Evolutionary conservation across 495 filamentous ascomycete genomes (phyloP).

Genomic region (Neurospora sp.): DNA sequence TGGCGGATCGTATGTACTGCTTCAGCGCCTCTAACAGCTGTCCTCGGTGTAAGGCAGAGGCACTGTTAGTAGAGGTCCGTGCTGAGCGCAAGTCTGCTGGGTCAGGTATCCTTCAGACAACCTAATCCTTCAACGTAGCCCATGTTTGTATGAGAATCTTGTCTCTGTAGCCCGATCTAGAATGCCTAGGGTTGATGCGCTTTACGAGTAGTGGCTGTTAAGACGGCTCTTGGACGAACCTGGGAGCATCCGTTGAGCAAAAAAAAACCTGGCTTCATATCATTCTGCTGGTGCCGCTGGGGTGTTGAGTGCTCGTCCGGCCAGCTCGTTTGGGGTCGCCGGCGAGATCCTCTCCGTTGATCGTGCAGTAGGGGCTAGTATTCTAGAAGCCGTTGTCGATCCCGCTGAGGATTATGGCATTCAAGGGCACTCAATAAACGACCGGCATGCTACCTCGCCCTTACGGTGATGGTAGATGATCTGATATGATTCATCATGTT

Average conservation of each 20-base stretch:
- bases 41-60: too few relatives aligned
- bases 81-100: too few relatives aligned
- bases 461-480: neutral
- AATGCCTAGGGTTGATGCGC: too few relatives aligned
- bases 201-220: too few relatives aligned
- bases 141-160: too few relatives aligned
- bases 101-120: too few relatives aligned
- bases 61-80: neutral
- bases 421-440: neutral
- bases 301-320: neutral
- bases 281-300: neutral
- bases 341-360: neutral
- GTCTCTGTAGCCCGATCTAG: too few relatives aligned
- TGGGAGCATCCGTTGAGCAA: neutral
- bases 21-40: too few relatives aligned
- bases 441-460: neutral
- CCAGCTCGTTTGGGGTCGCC: neutral
- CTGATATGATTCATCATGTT: neutral
- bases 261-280: neutral
- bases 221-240: neutral
- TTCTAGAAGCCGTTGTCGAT: neutral
- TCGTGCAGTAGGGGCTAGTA: neutral
- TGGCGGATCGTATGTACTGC: too few relatives aligned
- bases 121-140: too few relatives aligned
- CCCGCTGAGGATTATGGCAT: neutral